Percentiles rank a stretch among this genome's conserved stretches.
Evolutionary conservation across 2,329 filamentous ascomycete species (phyloP).

Genomic region (Pseudofabraea citricarpa): DNA sequence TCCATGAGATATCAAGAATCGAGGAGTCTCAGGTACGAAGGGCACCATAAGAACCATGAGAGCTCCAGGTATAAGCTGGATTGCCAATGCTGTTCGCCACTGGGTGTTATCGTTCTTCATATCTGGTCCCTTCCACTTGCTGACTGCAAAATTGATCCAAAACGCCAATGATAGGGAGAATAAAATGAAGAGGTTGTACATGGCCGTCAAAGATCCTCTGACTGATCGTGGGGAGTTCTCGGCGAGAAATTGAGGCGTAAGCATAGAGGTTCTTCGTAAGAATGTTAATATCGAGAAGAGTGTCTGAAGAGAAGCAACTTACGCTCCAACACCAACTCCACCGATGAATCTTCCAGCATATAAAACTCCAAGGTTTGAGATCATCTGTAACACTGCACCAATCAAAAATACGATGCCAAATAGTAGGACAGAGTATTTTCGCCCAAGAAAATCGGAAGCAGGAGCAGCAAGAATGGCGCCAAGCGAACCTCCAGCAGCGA

Average conservation of each 20-base stretch:
- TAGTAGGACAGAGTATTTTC: neutral
- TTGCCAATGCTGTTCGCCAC: neutral
- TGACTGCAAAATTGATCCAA: constrained; percentile 8
- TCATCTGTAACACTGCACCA: constrained; percentile 1
- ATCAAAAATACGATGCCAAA: neutral
- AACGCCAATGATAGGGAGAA: constrained; percentile 6
- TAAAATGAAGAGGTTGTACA: constrained; percentile 35
- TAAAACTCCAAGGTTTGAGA: constrained; percentile 1
- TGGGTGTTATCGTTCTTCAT: constrained; percentile 8
- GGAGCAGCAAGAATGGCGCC: constrained; percentile 1
- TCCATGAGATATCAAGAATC: constrained; percentile 36
- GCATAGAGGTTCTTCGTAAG: constrained; percentile 26
- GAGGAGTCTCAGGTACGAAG: neutral
- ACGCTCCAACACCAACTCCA: neutral
- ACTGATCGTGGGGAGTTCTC: constrained; percentile 36
- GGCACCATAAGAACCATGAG: neutral
- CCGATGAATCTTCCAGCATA: constrained; percentile 2
- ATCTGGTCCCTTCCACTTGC: constrained; percentile 26
- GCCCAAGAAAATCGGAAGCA: constrained; percentile 1
- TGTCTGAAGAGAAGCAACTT: neutral
- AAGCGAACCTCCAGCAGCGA: constrained; percentile 1
- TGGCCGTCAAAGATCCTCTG: constrained; percentile 33
- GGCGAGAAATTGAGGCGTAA: constrained; percentile 34
- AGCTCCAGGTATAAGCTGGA: neutral
- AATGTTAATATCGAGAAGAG: neutral